Conservation (phyloP, 2,329 filamentous ascomycete genomes). For the Chaetomiaceae sp. region DNA sequence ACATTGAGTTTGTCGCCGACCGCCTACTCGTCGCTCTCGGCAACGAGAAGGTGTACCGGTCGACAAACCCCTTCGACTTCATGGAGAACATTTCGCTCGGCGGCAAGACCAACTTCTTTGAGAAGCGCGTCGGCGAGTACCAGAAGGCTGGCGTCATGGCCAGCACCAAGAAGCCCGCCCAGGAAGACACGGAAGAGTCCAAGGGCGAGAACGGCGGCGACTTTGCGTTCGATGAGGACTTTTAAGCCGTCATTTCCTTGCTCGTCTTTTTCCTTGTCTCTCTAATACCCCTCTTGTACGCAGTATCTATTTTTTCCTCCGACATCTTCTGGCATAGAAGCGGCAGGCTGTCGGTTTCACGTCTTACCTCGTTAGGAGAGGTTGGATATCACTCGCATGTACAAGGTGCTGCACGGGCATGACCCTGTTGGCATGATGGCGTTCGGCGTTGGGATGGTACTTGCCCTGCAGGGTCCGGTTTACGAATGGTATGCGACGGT, state of each 20-base stretch:
- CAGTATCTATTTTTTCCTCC: slow-evolving; percentile 10
- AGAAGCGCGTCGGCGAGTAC: slow-evolving; percentile 99
- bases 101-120: slow-evolving; percentile 99
- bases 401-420: slow-evolving; percentile 16
- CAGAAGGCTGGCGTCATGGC: slow-evolving; percentile 99
- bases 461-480: neutral
- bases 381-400: slow-evolving; percentile 20
- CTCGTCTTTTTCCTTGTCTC: slow-evolving; percentile 24
- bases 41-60: slow-evolving; percentile 90
- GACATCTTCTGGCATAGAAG: slow-evolving; percentile 21
- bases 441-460: slow-evolving; percentile 13
- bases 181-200: slow-evolving; percentile 42
- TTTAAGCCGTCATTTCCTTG: slow-evolving; percentile 53
- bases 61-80: slow-evolving; percentile 97
- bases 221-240: slow-evolving; percentile 95
- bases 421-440: slow-evolving; percentile 8
- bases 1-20: slow-evolving; percentile 99
- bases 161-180: slow-evolving; percentile 67
- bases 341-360: slow-evolving; percentile 8
- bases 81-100: slow-evolving; percentile 99
- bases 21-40: slow-evolving; percentile 88
- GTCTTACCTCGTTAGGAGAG: slow-evolving; percentile 6
- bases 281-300: slow-evolving; percentile 28
- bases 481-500: slow-evolving; percentile 6
- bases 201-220: slow-evolving; percentile 64